Base-by-base conservation (phyloP, 2,329 filamentous ascomycete species). In the Aspergillus neoniger region DNA sequence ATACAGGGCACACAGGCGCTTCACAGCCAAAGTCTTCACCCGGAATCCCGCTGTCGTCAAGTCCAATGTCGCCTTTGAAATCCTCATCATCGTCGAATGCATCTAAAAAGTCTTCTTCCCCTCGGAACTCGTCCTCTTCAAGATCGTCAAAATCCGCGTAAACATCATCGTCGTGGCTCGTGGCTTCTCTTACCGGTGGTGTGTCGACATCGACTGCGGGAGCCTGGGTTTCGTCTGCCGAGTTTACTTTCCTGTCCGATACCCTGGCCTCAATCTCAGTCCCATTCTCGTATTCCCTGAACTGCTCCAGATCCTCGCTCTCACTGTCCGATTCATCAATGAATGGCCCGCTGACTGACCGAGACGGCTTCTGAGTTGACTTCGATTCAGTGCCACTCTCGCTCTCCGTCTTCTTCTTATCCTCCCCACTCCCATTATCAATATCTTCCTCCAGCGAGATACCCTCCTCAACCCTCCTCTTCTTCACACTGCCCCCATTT, bases 1-100 rank as follows among this genome's bases (percentile, higher is more conserved):
- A 98, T 28, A 98, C 88, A 1, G 94, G 94, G 73, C 93, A 98
- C 23, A 76, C 72, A 2, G 78, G 69, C 5, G 69, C 69, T 44
- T 28, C 66, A 44, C 44, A 67, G 49, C 32, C 65, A 52, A 52
- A 57, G 28, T 55, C 59, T 38, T 66, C 66, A 50, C 60, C 58
- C 58, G 58, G 62, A 63, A 64, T 59, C 54, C 63, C 65, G 44
- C 60, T 23, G 49, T 32, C 41, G 15, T 55, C 38, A 30, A 30
- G n/a, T 28, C 19, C 50, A 39, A 25, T 38, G 4, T 76, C 72
- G 8, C 79, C 82, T 6, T 80, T 78, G 60, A 15, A 19, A 4
- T 59, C 47, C 32, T 76, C 72, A 7, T 79, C 81, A 9, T 80
- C 78, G 61, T 86, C 85, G 65, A 86, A 82, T 3, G 91, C 81